Percentiles rank a stretch among this genome's conserved stretches.
phyloP scores from a whole-genome alignment of 805 yeast genomes.

The Saccharomycopsis malanga region DNA sequence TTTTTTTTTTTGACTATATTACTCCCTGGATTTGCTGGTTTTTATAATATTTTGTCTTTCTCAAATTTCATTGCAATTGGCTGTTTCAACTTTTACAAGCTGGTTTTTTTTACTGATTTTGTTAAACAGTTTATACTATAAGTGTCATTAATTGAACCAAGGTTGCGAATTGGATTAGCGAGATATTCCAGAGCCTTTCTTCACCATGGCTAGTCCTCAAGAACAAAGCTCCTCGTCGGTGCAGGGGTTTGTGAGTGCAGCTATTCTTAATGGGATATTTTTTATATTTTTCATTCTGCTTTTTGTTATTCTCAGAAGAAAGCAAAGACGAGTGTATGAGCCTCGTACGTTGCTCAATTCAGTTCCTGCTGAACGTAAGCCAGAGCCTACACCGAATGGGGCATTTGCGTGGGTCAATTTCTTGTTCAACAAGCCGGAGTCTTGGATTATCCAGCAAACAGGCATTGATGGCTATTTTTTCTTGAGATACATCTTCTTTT shows the following conservation, averaged over 20 bases:
- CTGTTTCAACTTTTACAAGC: too few species aligned
- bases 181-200: too few species aligned
- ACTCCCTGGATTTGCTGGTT: too few species aligned
- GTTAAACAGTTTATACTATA: too few species aligned
- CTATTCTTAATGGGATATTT: slow-evolving; percentile 60
- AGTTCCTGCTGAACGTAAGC: slow-evolving; percentile 40
- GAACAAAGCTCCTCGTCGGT: slow-evolving; percentile 43
- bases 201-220: not conserved
- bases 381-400: slow-evolving; percentile 60
- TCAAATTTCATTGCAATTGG: not conserved
- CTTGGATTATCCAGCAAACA: slow-evolving; percentile 58
- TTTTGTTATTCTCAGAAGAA: slow-evolving; percentile 60
- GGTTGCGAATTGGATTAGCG: too few species aligned
- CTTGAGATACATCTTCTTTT: slow-evolving; percentile 54
- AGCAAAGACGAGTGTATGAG: slow-evolving; percentile 65
- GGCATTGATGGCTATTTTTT: slow-evolving; percentile 76
- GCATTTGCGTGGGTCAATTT: slow-evolving; percentile 52
- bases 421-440: slow-evolving; percentile 47
- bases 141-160: too few species aligned
- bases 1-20: too few species aligned
- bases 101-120: too few species aligned
- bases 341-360: slow-evolving; percentile 54
- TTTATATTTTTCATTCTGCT: slow-evolving; percentile 48
- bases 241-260: slow-evolving; percentile 66
- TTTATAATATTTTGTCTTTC: not conserved